Conservation (phyloP, 2,329 filamentous ascomycete species). For the Phoma sp. region DNA sequence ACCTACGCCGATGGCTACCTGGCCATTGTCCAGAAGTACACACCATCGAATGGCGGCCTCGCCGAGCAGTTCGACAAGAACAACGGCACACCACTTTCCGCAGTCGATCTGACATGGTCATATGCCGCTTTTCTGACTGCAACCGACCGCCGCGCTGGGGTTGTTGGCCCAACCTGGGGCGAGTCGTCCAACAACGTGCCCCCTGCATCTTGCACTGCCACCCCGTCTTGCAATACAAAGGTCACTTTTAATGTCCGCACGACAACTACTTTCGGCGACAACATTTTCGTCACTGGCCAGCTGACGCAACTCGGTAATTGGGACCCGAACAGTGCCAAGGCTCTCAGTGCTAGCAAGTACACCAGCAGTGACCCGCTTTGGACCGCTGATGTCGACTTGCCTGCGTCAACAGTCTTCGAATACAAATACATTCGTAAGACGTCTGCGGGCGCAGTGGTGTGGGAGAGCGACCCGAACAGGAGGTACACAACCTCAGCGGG, state of each 20-base stretch:
- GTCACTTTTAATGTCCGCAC: slow-evolving; percentile 58
- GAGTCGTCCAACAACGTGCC: slow-evolving; percentile 55
- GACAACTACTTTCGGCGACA: slow-evolving; percentile 56
- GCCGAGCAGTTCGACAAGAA: slow-evolving; percentile 70
- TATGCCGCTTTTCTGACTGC: slow-evolving; percentile 72
- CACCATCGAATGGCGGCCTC: slow-evolving; percentile 66
- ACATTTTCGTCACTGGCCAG: slow-evolving; percentile 55
- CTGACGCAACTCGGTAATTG: slow-evolving; percentile 53
- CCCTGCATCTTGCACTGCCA: slow-evolving; percentile 28
- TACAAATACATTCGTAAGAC: slow-evolving; percentile 57
- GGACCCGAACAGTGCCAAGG: slow-evolving; percentile 48
- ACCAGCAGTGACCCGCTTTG: slow-evolving; percentile 54
- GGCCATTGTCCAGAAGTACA: slow-evolving; percentile 56
- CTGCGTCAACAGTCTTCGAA: slow-evolving; percentile 48
- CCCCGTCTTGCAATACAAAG: slow-evolving; percentile 29
- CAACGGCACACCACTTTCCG: slow-evolving; percentile 62
- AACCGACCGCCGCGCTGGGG: slow-evolving; percentile 21
- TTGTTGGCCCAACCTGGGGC: slow-evolving; percentile 23
- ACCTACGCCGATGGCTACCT: slow-evolving; percentile 67
- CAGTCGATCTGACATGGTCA: slow-evolving; percentile 74
- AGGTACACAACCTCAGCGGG: slow-evolving; percentile 41
- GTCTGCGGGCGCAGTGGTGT: slow-evolving; percentile 52
- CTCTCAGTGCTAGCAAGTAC: slow-evolving; percentile 52
- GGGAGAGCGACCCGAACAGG: slow-evolving; percentile 54
- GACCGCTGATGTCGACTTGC: slow-evolving; percentile 49